These are phyloP conservation scores for Rhizopogon salebrosus DNA, from an alignment of 768 basidiomycete species.

Conservation along the genomic window DNA sequence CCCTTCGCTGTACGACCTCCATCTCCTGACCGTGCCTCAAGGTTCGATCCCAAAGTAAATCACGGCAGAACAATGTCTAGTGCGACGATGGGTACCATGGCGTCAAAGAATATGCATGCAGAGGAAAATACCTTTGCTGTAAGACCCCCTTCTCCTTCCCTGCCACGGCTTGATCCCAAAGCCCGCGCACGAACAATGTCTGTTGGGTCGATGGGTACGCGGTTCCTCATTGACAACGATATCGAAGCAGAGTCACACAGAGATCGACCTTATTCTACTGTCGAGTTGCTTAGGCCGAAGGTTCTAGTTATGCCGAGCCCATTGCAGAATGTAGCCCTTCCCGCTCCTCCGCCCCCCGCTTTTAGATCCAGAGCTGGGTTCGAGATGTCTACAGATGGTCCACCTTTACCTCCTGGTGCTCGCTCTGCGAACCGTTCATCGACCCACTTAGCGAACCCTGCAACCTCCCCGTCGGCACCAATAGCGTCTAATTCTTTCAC, in stretches of 20 bases:
- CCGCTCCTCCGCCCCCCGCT: constrained; percentile 28
- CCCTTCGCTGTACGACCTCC: constrained; percentile 32
- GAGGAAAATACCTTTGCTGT: constrained; percentile 66
- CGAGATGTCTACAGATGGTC: constrained; percentile 59
- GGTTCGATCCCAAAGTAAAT: constrained; percentile 37
- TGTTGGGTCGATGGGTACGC: constrained; percentile 62
- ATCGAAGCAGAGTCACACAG: constrained; percentile 26
- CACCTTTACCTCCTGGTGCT: constrained; percentile 74
- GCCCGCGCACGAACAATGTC: constrained; percentile 58
- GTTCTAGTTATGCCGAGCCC: constrained; percentile 94
- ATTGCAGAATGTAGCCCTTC: constrained; percentile 46
- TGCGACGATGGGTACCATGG: constrained; percentile 39
- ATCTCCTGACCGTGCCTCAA: constrained; percentile 34
- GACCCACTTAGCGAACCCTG: constrained; percentile 23
- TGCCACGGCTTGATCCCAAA: constrained; percentile 83
- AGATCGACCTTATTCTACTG: constrained; percentile 64
- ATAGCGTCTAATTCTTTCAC: constrained; percentile 63
- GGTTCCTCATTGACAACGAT: constrained; percentile 55
- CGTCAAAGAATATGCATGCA: constrained; percentile 28
- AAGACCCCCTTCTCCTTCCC: constrained; percentile 53
- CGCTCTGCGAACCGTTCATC: constrained; percentile 51
- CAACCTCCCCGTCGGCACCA: constrained; percentile 31
- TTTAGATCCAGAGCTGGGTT: constrained; percentile 51
- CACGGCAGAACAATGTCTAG: constrained; percentile 37
- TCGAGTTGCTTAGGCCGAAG: constrained; percentile 82